Evolutionary conservation across 768 basidiomycete species (phyloP), one percentile per base, ranked within the genome.

Genomic region (Sarcodon sp.): DNA sequence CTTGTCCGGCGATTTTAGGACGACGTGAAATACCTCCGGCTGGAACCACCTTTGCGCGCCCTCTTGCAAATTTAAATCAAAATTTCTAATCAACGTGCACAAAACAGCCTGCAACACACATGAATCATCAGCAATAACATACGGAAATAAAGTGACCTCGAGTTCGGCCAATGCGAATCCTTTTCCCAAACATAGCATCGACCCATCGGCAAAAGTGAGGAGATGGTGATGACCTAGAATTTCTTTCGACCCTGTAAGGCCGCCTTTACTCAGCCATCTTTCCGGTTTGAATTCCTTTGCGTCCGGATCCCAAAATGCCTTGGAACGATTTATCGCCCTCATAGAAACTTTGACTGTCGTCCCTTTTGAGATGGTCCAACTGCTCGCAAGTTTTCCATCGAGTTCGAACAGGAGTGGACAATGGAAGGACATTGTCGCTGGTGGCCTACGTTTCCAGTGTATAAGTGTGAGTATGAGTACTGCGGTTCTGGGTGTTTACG

Each of bases 201-300:
- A 62, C 1, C 73, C 75, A 37, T 75, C 72, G 0, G 65, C 55
- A 53, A 73, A 76, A 3, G 68, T 68, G 48, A 70, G 59, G 1
- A 73, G 47, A 35, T 73, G 71, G 12, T 60, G 56, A 35, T 66
- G 61, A 1, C 67, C 65, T 35, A 64, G 64, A 38, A 69, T 54
- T 32, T 63, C 62, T 33, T 65, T 57, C 6, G 65, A 66, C 21
- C 21, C 21, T 39, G 51, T 52, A 3, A 64, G 55, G 3, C 65
- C 65, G 8, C 33, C 52, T 12, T 57, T 57, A 5, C 53, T 48
- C 8, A 69, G 51, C 72, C 73, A 75, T 3, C 72, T 64, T 39
- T 66, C 63, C 1, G 72, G 73, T 5, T 60, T 59, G 54, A 74
- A 75, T 35, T 64, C 59, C 31, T 57, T 64, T n/a, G 71, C 69